Evolutionary conservation across 2,329 filamentous ascomycete genomes (phyloP).

Genomic region (Diplodia corticola): DNA sequence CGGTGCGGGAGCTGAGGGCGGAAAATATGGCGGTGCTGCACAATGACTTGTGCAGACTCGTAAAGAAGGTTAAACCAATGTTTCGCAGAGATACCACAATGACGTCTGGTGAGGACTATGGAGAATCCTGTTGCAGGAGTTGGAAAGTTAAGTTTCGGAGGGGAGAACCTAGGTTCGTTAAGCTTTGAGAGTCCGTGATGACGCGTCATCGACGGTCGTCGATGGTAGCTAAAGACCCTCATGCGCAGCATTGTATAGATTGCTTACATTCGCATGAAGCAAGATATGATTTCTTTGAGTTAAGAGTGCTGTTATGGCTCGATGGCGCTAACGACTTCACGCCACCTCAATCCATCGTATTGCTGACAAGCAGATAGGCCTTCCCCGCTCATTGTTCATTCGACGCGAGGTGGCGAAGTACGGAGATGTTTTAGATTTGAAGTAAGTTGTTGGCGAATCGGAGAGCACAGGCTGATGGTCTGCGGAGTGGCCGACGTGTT

Average conservation of each 20-base stretch:
- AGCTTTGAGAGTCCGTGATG: background rate
- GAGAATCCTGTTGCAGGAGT: background rate
- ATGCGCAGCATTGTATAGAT: background rate
- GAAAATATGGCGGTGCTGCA: too few relatives aligned
- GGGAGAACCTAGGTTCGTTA: background rate
- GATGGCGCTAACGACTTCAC: too few relatives aligned
- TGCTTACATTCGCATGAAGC: background rate
- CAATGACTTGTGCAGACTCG: too few relatives aligned
- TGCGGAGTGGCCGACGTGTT: constrained; percentile 9
- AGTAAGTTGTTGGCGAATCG: background rate
- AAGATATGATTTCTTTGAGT: background rate
- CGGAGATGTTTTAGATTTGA: background rate
- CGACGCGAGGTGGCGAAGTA: background rate
- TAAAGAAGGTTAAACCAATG: too few relatives aligned
- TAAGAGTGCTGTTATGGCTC: background rate
- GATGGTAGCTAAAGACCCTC: background rate
- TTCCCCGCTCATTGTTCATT: background rate
- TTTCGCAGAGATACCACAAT: too few relatives aligned
- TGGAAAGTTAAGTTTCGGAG: background rate
- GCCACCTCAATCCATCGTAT: background rate
- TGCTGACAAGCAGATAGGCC: background rate
- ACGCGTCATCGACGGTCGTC: background rate
- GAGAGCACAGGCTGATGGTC: background rate
- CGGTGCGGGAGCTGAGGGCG: too few relatives aligned
- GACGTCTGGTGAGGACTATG: too few relatives aligned